Evolutionary conservation across 1,139 yeast species (phyloP).

Genomic region (Suhomyces terraborum): DNA sequence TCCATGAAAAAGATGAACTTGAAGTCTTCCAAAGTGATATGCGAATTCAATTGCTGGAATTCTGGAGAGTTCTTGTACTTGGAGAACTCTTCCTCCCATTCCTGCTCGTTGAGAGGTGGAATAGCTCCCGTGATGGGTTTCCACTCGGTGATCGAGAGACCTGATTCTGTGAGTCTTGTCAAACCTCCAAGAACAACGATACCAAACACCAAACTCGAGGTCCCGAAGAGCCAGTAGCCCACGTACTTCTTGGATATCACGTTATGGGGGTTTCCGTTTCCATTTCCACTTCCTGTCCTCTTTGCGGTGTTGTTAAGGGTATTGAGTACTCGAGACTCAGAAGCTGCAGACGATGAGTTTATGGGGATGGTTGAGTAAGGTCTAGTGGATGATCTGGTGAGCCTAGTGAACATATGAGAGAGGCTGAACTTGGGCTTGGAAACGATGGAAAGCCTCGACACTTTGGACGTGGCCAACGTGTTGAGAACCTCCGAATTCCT

Average conservation of each 20-base stretch:
- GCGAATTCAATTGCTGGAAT: conserved; percentile 83
- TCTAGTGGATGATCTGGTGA: conserved; percentile 12
- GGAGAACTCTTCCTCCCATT: conserved; percentile 84
- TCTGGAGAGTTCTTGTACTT: conserved; percentile 90
- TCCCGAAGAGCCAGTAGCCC: conserved; percentile 90
- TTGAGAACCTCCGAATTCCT: conserved; percentile 40
- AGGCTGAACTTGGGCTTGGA: conserved; percentile 9
- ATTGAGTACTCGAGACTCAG: conserved; percentile 6
- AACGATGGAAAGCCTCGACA: conserved; percentile 20
- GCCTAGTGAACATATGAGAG: conserved; percentile 5
- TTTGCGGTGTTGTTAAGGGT: conserved; percentile 6
- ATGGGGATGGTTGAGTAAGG: conserved; percentile 16
- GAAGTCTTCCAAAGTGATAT: conserved; percentile 89
- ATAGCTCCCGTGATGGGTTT: conserved; percentile 93
- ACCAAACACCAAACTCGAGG: conserved; percentile 88
- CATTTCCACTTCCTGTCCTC: conserved; percentile 4
- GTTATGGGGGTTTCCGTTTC: conserved; percentile 15
- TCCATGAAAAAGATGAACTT: conserved; percentile 96
- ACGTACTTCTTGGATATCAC: conserved; percentile 51
- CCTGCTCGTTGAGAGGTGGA: conserved; percentile 77
- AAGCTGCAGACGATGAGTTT: not conserved
- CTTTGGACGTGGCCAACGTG: conserved; percentile 30
- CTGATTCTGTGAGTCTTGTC: conserved; percentile 93
- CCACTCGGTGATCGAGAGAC: conserved; percentile 97
- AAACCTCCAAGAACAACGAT: conserved; percentile 96